Percentiles rank a stretch among this genome's conserved stretches.
Conservation (phyloP, 2,329 filamentous ascomycete genomes). For the Zymoseptoria brevis region DNA sequence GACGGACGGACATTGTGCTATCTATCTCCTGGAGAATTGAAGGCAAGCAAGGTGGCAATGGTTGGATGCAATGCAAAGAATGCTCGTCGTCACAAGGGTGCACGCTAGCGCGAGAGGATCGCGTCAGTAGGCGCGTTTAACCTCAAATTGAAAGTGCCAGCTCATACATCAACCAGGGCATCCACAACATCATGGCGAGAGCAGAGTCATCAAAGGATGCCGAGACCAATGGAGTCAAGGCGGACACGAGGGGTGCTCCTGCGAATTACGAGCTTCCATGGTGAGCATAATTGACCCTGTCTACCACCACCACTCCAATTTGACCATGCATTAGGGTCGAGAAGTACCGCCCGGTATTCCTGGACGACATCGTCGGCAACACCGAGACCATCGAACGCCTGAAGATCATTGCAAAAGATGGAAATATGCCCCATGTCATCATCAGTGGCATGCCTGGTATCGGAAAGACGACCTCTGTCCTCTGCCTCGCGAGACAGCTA, state of each 20-base stretch:
- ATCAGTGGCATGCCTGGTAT: constrained; percentile 99
- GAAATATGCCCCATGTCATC: constrained; percentile 98
- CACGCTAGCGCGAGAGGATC: background rate
- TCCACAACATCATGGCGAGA: constrained; percentile 33
- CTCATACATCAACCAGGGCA: background rate
- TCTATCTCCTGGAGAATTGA: background rate
- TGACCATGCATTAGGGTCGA: constrained; percentile 65
- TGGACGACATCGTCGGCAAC: constrained; percentile 96
- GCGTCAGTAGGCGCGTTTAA: background rate
- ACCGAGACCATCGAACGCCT: constrained; percentile 94
- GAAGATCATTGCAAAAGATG: constrained; percentile 96
- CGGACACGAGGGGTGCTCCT: constrained; percentile 31
- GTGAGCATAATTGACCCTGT: constrained; percentile 37
- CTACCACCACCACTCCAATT: background rate
- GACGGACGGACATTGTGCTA: background rate
- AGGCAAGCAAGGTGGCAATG: background rate
- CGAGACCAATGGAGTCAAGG: constrained; percentile 36
- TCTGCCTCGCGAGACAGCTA: constrained; percentile 86
- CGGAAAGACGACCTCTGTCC: constrained; percentile 91
- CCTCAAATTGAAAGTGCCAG: background rate
- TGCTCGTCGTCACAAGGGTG: background rate
- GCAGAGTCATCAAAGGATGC: constrained; percentile 44
- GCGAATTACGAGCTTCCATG: constrained; percentile 68
- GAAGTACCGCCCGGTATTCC: constrained; percentile 90
- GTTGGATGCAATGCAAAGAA: background rate